Evolutionary conservation across 179 eudicot genomes (phyloP), one percentile per base, ranked within the genome.

Genomic region (Corrigiola litoralis): DNA sequence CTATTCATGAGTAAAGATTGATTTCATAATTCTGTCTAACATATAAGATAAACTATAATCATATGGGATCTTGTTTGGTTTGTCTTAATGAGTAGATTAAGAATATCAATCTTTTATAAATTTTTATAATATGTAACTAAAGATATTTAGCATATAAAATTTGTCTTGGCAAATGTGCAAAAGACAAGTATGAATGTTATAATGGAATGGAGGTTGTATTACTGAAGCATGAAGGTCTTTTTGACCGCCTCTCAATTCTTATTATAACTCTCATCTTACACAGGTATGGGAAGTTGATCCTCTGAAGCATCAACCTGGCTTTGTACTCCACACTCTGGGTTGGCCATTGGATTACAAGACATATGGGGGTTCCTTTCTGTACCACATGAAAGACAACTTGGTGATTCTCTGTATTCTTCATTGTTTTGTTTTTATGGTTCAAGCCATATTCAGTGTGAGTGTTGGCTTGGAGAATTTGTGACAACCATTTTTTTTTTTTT

Each of bases 371-470:
- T 94, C 99, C 66, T 94, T 94, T 77, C 36, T 94, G 62, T 94
- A 90, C 75, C 97, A 94, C 77, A 94, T 90, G 99, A 82, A 88
- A 62, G 96, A 94, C 78, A 86, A 87, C 73, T 79, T 87, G 92
- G 98, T 89, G 79, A 69, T 42, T 5, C n/a, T 48, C 18, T 18
- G 2, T 46, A 36, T 31, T 50, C n/a, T 44, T 20, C 27, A 45
- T 32, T 27, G 8, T 50, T 18, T 20, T 51, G 50, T 44, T 18
- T 14, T 12, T 58, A n/a, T 24, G 23, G n/a, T 14, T 62, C 10
- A 29, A 27, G 17, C n/a, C 18, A 17, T 24, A 8, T 23, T n/a
- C 42, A 51, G 4, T 61, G 21, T 31, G 32, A 38, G 3, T 18
- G 23, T 33, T 18, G 25, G 41, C 11, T 44, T 18, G 20, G 42